Percentiles rank a stretch among this genome's conserved stretches.
These are phyloP conservation scores for Podospora conica DNA, from an alignment of 495 filamentous ascomycete species.

Conservation along the genomic window DNA sequence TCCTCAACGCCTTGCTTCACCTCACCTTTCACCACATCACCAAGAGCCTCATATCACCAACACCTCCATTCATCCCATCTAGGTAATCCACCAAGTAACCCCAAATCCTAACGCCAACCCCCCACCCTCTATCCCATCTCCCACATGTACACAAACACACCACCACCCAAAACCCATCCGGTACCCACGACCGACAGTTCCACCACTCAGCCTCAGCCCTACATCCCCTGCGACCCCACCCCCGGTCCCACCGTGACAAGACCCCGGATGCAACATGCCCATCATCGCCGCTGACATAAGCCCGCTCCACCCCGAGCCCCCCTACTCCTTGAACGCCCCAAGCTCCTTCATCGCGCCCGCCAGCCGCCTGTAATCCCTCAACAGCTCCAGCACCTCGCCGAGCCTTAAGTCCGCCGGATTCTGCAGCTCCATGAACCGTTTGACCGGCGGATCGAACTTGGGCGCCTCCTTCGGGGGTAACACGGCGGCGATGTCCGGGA, in stretches of 20 bases:
- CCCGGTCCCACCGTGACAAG: neutral
- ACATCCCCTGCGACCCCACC: neutral
- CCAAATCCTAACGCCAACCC: neutral
- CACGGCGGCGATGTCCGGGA: slow-evolving; percentile 51
- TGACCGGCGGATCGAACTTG: slow-evolving; percentile 64
- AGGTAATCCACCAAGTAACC: neutral
- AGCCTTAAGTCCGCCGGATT: slow-evolving; percentile 72
- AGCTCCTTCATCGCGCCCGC: slow-evolving; percentile 59
- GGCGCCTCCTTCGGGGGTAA: slow-evolving; percentile 45
- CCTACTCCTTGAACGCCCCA: slow-evolving; percentile 48
- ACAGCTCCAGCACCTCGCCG: slow-evolving; percentile 71
- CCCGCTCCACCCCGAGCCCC: neutral
- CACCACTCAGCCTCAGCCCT: neutral
- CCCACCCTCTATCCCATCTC: neutral
- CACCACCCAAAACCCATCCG: neutral
- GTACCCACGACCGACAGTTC: neutral
- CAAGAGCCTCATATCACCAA: neutral
- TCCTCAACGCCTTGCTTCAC: neutral
- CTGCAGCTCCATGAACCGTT: slow-evolving; percentile 74
- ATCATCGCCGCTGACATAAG: neutral
- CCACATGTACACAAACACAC: neutral
- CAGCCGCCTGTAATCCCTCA: slow-evolving; percentile 83
- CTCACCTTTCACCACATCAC: neutral
- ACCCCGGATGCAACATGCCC: neutral
- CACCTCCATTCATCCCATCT: neutral